phyloP scores from a whole-genome alignment of 1,139 yeast species.

The Zygoascus meyerae region DNA sequence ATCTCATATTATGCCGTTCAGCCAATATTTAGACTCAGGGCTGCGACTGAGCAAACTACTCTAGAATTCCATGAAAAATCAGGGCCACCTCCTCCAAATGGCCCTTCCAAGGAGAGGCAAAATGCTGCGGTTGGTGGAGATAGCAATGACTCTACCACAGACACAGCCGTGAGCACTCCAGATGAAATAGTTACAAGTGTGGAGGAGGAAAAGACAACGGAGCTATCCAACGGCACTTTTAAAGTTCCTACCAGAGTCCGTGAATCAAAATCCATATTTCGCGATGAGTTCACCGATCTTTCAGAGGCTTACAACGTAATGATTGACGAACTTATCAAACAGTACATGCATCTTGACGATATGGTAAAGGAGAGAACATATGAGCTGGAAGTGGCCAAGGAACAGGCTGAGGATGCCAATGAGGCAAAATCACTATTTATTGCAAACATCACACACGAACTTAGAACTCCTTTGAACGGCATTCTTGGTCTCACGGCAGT shows the following conservation, averaged over 20 bases:
- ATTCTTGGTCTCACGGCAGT: conserved; percentile 94
- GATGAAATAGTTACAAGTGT: neutral
- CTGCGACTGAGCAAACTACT: conserved; percentile 68
- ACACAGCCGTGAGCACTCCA: neutral
- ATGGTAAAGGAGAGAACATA: conserved; percentile 83
- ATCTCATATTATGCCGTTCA: conserved; percentile 79
- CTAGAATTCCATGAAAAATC: conserved; percentile 20
- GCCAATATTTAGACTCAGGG: conserved; percentile 74
- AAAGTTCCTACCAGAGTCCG: conserved; percentile 44
- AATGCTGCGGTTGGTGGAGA: neutral
- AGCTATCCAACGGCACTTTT: conserved; percentile 9
- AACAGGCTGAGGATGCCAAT: conserved; percentile 89
- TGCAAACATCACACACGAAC: conserved; percentile 93
- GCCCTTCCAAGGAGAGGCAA: neutral
- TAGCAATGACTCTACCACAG: neutral
- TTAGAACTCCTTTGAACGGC: conserved; percentile 92
- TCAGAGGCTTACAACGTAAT: conserved; percentile 85
- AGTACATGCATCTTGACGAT: conserved; percentile 79
- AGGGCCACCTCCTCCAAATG: neutral
- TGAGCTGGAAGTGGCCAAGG: conserved; percentile 81
- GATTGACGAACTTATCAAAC: conserved; percentile 82
- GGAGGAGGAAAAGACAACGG: conserved; percentile 5
- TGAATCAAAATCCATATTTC: conserved; percentile 52
- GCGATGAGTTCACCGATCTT: conserved; percentile 82
- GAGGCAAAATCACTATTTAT: conserved; percentile 93